Evolutionary conservation across 1,284 basidiomycete species (phyloP).

Genomic region (Moesziomyces parantarcticus): DNA sequence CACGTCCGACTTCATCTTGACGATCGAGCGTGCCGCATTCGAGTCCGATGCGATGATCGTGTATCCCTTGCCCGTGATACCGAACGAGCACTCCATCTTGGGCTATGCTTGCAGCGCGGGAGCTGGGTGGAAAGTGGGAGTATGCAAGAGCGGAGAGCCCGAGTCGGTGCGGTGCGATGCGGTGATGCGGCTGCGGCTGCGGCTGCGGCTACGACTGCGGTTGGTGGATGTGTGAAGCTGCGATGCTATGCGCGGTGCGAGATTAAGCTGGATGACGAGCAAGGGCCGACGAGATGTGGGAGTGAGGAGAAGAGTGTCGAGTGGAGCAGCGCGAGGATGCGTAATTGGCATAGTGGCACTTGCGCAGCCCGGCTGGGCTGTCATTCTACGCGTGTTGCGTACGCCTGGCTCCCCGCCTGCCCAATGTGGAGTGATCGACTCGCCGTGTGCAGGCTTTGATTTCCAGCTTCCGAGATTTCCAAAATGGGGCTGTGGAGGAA

Average conservation of each 20-base stretch:
- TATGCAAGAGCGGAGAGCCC: not conserved
- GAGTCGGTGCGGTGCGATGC: not conserved
- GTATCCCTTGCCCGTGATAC: constrained; percentile 69
- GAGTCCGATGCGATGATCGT: constrained; percentile 80
- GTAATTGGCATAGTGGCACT: constrained; percentile 1
- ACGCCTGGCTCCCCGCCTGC: too few species aligned
- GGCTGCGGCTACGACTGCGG: too few species aligned
- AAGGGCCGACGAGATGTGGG: not conserved
- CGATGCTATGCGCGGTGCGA: too few species aligned
- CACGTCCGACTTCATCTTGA: constrained; percentile 96
- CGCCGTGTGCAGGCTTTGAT: constrained; percentile 3
- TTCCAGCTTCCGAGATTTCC: constrained; percentile 17
- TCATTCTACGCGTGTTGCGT: not conserved
- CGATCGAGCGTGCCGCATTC: constrained; percentile 86
- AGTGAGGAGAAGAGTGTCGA: not conserved
- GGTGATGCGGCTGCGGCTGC: too few species aligned
- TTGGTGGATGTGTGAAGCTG: too few species aligned
- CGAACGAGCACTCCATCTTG: constrained; percentile 71
- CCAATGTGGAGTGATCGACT: constrained; percentile 46
- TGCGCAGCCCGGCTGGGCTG: too few species aligned
- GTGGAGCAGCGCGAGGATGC: too few species aligned
- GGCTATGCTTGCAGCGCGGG: not conserved
- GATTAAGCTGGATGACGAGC: too few species aligned
- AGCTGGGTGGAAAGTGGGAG: not conserved
- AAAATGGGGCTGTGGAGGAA: not conserved